phyloP scores from a whole-genome alignment of 2,329 filamentous ascomycete species.

The Dissoconium aciculare region DNA sequence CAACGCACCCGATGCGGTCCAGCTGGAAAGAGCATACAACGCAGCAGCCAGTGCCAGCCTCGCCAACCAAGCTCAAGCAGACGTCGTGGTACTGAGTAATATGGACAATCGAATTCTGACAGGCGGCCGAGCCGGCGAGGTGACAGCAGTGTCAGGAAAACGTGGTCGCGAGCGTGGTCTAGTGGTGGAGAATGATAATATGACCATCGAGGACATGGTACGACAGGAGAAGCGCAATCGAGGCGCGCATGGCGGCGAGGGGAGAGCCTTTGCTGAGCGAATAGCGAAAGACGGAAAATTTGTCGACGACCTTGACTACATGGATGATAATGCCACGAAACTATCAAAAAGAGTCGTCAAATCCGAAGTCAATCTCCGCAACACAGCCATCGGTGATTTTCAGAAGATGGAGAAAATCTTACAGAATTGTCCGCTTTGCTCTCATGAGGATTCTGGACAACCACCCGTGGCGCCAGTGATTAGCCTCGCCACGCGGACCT shows the following conservation, averaged over 20 bases:
- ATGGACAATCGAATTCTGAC: constrained; percentile 86
- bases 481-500: constrained; percentile 72
- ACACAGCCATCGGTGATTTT: constrained; percentile 72
- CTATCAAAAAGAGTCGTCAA: constrained; percentile 78
- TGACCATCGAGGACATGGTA: constrained; percentile 94
- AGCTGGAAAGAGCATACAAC: constrained; percentile 74
- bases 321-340: constrained; percentile 90
- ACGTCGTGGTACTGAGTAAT: constrained; percentile 65
- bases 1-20: constrained; percentile 56
- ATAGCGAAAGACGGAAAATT: constrained; percentile 91
- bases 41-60: constrained; percentile 50
- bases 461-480: constrained; percentile 69
- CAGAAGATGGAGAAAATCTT: constrained; percentile 78
- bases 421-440: constrained; percentile 77
- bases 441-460: constrained; percentile 65
- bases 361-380: constrained; percentile 75
- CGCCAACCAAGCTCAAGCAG: constrained; percentile 40
- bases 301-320: constrained; percentile 83
- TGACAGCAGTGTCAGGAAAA: constrained; percentile 62
- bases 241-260: constrained; percentile 53
- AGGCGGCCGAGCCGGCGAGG: constrained; percentile 57
- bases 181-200: constrained; percentile 84
- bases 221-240: constrained; percentile 80
- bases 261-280: constrained; percentile 68
- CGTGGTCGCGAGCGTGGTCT: constrained; percentile 70